Evolutionary conservation across 1,139 yeast genomes (phyloP).

Genomic region (Zygosaccharomyces sapae): DNA sequence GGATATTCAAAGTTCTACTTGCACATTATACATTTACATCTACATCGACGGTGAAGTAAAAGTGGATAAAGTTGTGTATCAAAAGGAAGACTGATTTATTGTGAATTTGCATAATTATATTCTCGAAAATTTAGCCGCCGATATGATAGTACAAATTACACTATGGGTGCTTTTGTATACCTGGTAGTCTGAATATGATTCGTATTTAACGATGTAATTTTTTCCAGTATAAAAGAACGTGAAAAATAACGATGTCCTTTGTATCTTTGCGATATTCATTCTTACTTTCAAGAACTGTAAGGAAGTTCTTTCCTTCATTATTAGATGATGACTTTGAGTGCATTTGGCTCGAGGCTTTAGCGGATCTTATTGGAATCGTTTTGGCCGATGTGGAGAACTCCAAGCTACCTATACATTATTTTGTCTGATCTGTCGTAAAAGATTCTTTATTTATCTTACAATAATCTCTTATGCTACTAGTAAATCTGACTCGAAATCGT

Average conservation of each 20-base stretch:
- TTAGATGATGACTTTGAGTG: constrained; percentile 74
- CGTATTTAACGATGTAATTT: constrained; percentile 6
- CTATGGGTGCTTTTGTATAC: too few relatives aligned
- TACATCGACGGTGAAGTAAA: constrained; percentile 77
- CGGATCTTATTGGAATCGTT: too few relatives aligned
- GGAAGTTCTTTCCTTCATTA: constrained; percentile 33
- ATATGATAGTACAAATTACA: neutral
- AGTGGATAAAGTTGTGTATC: constrained; percentile 83
- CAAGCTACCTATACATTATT: constrained; percentile 70
- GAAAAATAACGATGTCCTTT: neutral
- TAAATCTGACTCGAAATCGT: constrained; percentile 48
- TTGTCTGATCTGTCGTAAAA: constrained; percentile 34
- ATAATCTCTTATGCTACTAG: constrained; percentile 29
- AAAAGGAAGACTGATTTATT: constrained; percentile 52
- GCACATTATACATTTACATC: constrained; percentile 83
- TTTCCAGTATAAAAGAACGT: constrained; percentile 2
- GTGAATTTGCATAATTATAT: too few relatives aligned
- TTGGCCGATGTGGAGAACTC: constrained; percentile 79
- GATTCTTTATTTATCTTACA: constrained; percentile 13
- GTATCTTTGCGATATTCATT: neutral
- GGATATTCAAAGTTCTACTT: constrained; percentile 72
- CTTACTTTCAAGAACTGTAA: constrained; percentile 16
- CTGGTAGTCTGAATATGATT: too few relatives aligned
- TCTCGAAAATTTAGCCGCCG: neutral
- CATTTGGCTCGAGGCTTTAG: constrained; percentile 89